Conservation (phyloP, 2,329 filamentous ascomycete species). For the Curvularia verruculosa region DNA sequence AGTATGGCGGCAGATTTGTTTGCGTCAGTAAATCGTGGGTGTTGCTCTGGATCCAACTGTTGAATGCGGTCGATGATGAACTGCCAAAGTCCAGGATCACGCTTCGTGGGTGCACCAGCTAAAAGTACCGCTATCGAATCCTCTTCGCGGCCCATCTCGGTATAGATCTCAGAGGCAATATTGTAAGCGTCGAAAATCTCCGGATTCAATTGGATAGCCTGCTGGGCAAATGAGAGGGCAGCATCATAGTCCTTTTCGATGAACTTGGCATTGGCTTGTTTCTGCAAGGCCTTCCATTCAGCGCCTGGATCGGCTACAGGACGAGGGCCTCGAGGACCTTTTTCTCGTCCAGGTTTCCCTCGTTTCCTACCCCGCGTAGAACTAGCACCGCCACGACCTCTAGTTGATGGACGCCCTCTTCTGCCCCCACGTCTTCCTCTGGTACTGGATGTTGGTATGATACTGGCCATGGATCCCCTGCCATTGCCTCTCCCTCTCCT, state of each 20-base stretch:
- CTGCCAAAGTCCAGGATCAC: slow-evolving; percentile 63
- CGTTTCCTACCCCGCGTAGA: slow-evolving; percentile 33
- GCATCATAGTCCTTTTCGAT: slow-evolving; percentile 65
- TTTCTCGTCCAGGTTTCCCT: slow-evolving; percentile 35
- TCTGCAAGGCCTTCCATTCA: slow-evolving; percentile 72
- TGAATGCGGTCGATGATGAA: slow-evolving; percentile 62
- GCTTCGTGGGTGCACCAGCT: slow-evolving; percentile 63
- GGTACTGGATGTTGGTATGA: slow-evolving; percentile 14
- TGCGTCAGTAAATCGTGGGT: slow-evolving; percentile 37
- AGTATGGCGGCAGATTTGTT: slow-evolving; percentile 38
- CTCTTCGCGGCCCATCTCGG: slow-evolving; percentile 61
- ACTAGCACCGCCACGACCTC: slow-evolving; percentile 24
- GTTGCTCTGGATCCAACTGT: slow-evolving; percentile 50
- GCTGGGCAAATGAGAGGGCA: slow-evolving; percentile 40
- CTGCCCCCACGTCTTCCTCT: slow-evolving; percentile 27
- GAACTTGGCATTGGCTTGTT: slow-evolving; percentile 71
- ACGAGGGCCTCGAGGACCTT: slow-evolving; percentile 50
- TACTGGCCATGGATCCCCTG: slow-evolving; percentile 6
- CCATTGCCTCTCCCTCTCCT: slow-evolving; percentile 22
- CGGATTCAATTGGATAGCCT: slow-evolving; percentile 57
- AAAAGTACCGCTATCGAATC: slow-evolving; percentile 64
- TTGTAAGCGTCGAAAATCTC: slow-evolving; percentile 68
- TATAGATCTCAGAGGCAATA: slow-evolving; percentile 64
- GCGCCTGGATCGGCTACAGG: slow-evolving; percentile 71
- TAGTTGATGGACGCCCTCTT: slow-evolving; percentile 35